phyloP scores from a whole-genome alignment of 2,329 filamentous ascomycete genomes.

The Parascedosporium putredinis region DNA sequence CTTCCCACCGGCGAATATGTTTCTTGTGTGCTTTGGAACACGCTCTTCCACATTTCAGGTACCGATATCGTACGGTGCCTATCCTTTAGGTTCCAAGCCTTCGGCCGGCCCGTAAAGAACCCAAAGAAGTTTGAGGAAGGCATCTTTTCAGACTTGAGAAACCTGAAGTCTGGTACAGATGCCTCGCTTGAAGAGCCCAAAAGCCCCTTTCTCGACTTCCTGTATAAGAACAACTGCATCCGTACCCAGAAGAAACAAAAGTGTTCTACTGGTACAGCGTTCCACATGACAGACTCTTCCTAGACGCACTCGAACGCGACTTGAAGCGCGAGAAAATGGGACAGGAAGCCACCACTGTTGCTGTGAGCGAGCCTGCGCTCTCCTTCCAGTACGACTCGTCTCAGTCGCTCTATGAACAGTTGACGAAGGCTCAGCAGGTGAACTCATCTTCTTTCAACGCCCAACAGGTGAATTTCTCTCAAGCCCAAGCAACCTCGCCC shows the following conservation, averaged over 20 bases:
- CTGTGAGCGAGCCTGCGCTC: slow-evolving; percentile 90
- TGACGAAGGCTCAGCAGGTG: slow-evolving; percentile 98
- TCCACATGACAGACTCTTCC: slow-evolving; percentile 91
- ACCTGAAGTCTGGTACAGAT: slow-evolving; percentile 96
- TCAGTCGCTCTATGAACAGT: slow-evolving; percentile 96
- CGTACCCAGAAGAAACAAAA: slow-evolving; percentile 99
- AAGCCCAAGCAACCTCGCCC: slow-evolving; percentile 76
- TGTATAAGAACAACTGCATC: slow-evolving; percentile 99
- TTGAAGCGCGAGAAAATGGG: slow-evolving; percentile 99
- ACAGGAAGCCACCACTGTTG: slow-evolving; percentile 93
- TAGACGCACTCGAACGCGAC: slow-evolving; percentile 93
- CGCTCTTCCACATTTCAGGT: slow-evolving; percentile 97
- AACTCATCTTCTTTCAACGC: slow-evolving; percentile 95
- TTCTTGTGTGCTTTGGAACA: slow-evolving; percentile 97
- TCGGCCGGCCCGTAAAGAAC: slow-evolving; percentile 96
- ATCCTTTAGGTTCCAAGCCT: slow-evolving; percentile 96
- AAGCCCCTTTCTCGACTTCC: slow-evolving; percentile 93
- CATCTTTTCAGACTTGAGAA: slow-evolving; percentile 96
- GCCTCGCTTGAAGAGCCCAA: slow-evolving; percentile 97
- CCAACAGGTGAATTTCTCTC: slow-evolving; percentile 55
- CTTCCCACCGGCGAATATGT: slow-evolving; percentile 97
- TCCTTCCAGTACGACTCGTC: slow-evolving; percentile 99
- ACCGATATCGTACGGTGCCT: slow-evolving; percentile 98
- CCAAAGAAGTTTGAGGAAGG: slow-evolving; percentile 99
- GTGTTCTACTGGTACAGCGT: slow-evolving; percentile 99